phyloP scores from a whole-genome alignment of 805 yeast species.

The Cyberlindnera mrakii region DNA sequence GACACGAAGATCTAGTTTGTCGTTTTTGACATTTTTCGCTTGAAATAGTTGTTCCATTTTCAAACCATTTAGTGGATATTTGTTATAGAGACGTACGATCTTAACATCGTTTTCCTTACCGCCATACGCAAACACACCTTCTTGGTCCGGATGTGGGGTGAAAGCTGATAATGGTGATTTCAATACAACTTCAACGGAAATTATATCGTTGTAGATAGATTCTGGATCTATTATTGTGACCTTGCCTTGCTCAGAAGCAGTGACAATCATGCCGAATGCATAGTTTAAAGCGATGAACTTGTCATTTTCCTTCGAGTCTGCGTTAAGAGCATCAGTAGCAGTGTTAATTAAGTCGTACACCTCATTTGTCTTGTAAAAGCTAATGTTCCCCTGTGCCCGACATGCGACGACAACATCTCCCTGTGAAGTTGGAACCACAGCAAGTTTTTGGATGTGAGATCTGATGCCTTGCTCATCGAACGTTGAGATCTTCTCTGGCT shows the following conservation, averaged over 20 bases:
- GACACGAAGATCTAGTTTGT: conserved; percentile 69
- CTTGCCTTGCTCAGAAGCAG: conserved; percentile 31
- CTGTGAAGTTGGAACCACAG: conserved; percentile 29
- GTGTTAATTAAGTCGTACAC: conserved; percentile 21
- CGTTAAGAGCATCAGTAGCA: conserved; percentile 6
- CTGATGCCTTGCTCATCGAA: conserved; percentile 36
- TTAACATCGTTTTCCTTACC: conserved; percentile 79
- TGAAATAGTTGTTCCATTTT: conserved; percentile 42
- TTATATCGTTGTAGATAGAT: conserved; percentile 9
- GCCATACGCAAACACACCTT: conserved; percentile 66
- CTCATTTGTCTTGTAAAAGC: conserved; percentile 30
- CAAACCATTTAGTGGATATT: conserved; percentile 10
- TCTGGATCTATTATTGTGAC: conserved; percentile 24
- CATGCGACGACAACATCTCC: conserved; percentile 35
- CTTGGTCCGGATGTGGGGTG: conserved; percentile 39
- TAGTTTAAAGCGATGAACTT: conserved; percentile 32
- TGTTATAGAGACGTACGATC: conserved; percentile 26
- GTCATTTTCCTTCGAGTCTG: conserved; percentile 24
- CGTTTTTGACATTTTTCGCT: conserved; percentile 81
- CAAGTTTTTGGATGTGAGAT: conserved; percentile 32
- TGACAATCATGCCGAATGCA: conserved; percentile 22
- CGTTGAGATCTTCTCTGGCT: conserved; percentile 51
- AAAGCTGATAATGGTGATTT: conserved; percentile 46
- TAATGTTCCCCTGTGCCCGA: conserved; percentile 39
- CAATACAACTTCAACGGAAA: conserved; percentile 23